Evolutionary conservation across 2,329 filamentous ascomycete species (phyloP), one percentile per base, ranked within the genome.

Genomic region (Chaetothyriales sp.): DNA sequence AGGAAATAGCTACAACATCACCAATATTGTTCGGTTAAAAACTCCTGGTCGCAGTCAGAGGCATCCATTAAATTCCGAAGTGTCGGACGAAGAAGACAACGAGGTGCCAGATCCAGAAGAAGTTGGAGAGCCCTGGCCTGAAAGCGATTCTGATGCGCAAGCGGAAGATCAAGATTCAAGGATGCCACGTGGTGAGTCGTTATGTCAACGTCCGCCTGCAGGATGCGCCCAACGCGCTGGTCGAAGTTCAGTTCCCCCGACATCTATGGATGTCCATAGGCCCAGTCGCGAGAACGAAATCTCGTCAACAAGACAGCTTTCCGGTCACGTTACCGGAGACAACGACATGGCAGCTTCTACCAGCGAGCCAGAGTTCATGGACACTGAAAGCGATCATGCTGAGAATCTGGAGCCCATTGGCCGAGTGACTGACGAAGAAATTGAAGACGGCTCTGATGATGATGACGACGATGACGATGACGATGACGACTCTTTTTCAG

Each of bases 1-100:
- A 15, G 51, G 51, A 26, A 51, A 57, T 36, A 60, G 58, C 51
- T 60, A 56, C 46, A 54, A 59, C 45, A 36, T 59, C 18, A 59
- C 58, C 12, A 51, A 54, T 44, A 49, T 60, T 12, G 54, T 59
- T 19, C 52, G 54, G 12, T 49, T 57, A 15, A 57, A 53, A 18
- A 55, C 54, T 7, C 57, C 55, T n/a, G 55, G 51, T 45, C 52
- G 57, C 26, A 59, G 57, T 36, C 53, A 54, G 36, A 47, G 48
- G 26, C 57, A 59, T 51, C 57, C 55, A n/a, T 19, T 43, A 8
- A 26, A 52, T 39, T 25, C 48, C 43, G 49, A 47, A 9, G 25
- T n/a, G 2, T 47, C 47, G 10, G 46, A 46, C n/a, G 53, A 56
- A 8, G 32, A 43, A 22, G 49, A 52, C n/a, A 49, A 56, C 39